phyloP scores from a whole-genome alignment of 2,329 filamentous ascomycete genomes.

The Hymenoscyphus repandus region DNA sequence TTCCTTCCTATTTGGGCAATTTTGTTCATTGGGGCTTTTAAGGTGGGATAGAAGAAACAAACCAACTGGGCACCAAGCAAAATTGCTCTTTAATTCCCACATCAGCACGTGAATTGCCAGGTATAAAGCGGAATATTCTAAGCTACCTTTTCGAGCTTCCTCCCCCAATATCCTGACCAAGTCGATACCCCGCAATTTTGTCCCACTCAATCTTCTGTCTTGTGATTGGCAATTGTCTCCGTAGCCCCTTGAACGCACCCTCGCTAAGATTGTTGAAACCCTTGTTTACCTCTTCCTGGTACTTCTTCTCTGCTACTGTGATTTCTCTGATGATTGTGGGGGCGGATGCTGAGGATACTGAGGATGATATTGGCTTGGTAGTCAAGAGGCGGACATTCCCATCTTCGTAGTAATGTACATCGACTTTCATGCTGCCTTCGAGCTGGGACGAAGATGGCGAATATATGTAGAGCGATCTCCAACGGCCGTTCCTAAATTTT shows the following conservation, averaged over 20 bases:
- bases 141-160: slow-evolving; percentile 51
- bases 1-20: not conserved
- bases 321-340: slow-evolving; percentile 66
- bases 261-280: slow-evolving; percentile 86
- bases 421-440: slow-evolving; percentile 79
- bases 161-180: slow-evolving; percentile 75
- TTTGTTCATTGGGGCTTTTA: not conserved
- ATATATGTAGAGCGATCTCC: slow-evolving; percentile 83
- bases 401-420: slow-evolving; percentile 99
- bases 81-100: too few relatives aligned
- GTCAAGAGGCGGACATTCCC: slow-evolving; percentile 93
- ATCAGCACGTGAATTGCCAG: not conserved
- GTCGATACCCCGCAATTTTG: slow-evolving; percentile 87
- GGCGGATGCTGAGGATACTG: slow-evolving; percentile 57
- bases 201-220: slow-evolving; percentile 99
- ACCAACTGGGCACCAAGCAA: too few relatives aligned
- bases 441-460: slow-evolving; percentile 63
- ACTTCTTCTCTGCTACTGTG: slow-evolving; percentile 76
- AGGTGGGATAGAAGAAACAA: too few relatives aligned
- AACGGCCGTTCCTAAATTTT: slow-evolving; percentile 76
- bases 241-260: slow-evolving; percentile 88
- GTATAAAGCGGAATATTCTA: not conserved
- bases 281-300: slow-evolving; percentile 92
- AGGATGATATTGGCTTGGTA: slow-evolving; percentile 65
- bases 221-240: slow-evolving; percentile 90